Evolutionary conservation across 169 alveolate genomes (phyloP).

Genomic region (Eimeria necatrix): DNA sequence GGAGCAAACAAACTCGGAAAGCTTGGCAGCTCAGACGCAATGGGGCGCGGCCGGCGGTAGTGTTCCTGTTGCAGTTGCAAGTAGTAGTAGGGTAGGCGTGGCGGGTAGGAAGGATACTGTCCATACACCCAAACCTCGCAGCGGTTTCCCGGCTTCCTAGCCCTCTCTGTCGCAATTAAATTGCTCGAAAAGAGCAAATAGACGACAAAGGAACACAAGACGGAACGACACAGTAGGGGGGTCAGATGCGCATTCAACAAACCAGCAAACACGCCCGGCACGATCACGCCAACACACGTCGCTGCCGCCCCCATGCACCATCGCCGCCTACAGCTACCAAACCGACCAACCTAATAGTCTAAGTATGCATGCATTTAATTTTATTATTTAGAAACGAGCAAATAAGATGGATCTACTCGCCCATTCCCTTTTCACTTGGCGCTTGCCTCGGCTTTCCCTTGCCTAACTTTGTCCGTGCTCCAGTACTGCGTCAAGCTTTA

Average conservation of each 20-base stretch:
- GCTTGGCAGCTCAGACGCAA: slow-evolving; percentile 28
- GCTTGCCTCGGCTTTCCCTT: too few relatives aligned
- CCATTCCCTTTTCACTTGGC: too few relatives aligned
- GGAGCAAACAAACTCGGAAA: neutral
- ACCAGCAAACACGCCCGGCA: slow-evolving; percentile 29
- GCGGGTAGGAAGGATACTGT: slow-evolving; percentile 41
- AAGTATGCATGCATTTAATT: neutral
- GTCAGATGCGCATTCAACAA: neutral
- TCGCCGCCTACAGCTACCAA: neutral
- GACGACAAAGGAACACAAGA: neutral
- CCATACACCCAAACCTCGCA: slow-evolving; percentile 43
- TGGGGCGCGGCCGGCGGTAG: slow-evolving; percentile 57
- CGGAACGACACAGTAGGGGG: neutral
- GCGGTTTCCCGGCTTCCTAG: slow-evolving; percentile 17
- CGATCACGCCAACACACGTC: slow-evolving; percentile 59
- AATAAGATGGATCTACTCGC: too few relatives aligned
- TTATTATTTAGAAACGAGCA: neutral
- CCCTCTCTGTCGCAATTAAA: slow-evolving; percentile 27
- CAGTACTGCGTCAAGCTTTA: neutral
- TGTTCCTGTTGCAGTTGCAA: slow-evolving; percentile 40
- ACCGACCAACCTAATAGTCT: neutral
- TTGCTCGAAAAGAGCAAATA: neutral
- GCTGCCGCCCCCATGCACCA: slow-evolving; percentile 47
- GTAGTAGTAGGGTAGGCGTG: slow-evolving; percentile 56
- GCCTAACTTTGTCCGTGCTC: too few relatives aligned